Evolutionary conservation across 2,329 filamentous ascomycete species (phyloP).

Genomic region (Corniculantispora saksenae): DNA sequence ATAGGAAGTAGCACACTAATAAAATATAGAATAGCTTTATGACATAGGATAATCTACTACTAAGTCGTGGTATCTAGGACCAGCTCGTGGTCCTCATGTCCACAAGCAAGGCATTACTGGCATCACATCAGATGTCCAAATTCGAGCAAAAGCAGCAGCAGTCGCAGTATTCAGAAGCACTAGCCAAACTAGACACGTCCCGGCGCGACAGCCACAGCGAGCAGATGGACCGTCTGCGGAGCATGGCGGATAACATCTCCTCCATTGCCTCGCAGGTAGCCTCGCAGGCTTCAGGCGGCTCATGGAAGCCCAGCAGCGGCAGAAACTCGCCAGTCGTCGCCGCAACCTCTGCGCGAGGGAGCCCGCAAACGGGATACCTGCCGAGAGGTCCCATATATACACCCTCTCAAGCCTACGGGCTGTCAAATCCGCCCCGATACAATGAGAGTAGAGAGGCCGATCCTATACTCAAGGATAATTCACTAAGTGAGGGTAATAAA

Average conservation of each 20-base stretch:
- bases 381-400: not conserved
- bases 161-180: not conserved
- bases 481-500: conserved; percentile 10
- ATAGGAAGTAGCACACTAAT: not conserved
- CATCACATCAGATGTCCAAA: not conserved
- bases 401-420: not conserved
- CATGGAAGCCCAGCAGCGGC: not conserved
- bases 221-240: not conserved
- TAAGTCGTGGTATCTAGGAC: not conserved
- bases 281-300: not conserved
- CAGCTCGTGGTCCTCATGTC: not conserved
- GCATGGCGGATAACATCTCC: not conserved
- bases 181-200: not conserved
- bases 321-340: not conserved
- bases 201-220: not conserved
- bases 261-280: not conserved
- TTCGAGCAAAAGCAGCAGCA: not conserved
- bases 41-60: not conserved
- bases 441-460: no score
- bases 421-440: not conserved
- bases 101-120: not conserved
- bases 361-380: not conserved
- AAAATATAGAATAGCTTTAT: not conserved
- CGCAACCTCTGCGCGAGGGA: not conserved
- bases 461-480: not conserved